These are phyloP conservation scores for Mycena kentingensis DNA, from an alignment of 768 basidiomycete species.

Conservation along the genomic window DNA sequence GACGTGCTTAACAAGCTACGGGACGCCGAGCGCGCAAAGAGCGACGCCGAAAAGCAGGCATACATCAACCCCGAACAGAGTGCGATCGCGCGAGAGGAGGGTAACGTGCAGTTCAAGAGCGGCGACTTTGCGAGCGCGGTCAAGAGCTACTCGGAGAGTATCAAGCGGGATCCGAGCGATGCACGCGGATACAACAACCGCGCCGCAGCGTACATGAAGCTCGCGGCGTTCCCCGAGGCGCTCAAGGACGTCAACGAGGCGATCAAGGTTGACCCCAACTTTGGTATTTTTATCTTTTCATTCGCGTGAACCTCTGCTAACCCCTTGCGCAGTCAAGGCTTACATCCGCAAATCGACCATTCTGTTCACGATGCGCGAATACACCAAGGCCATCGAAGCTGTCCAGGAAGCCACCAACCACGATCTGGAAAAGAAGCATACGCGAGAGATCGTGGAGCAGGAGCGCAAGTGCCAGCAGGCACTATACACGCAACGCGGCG, in stretches of 20 bases:
- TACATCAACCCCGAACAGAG: slow-evolving; percentile 89
- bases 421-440: slow-evolving; percentile 83
- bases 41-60: slow-evolving; percentile 74
- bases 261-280: slow-evolving; percentile 85
- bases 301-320: slow-evolving; percentile 7
- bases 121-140: slow-evolving; percentile 93
- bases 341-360: slow-evolving; percentile 92
- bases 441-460: slow-evolving; percentile 78
- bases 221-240: slow-evolving; percentile 90
- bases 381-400: slow-evolving; percentile 83
- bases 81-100: slow-evolving; percentile 84
- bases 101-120: slow-evolving; percentile 87
- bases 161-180: slow-evolving; percentile 92
- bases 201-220: slow-evolving; percentile 96
- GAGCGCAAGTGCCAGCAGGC: slow-evolving; percentile 82
- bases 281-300: slow-evolving; percentile 51
- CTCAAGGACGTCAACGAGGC: slow-evolving; percentile 95
- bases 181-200: slow-evolving; percentile 96
- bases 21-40: slow-evolving; percentile 74
- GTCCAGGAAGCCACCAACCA: slow-evolving; percentile 74
- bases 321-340: slow-evolving; percentile 69
- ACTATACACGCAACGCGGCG: slow-evolving; percentile 72
- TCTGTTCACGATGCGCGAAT: slow-evolving; percentile 87
- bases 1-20: slow-evolving; percentile 90
- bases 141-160: slow-evolving; percentile 91